Conservation (phyloP, 1,284 basidiomycete species). For the Sporisorium exsertum region DNA sequence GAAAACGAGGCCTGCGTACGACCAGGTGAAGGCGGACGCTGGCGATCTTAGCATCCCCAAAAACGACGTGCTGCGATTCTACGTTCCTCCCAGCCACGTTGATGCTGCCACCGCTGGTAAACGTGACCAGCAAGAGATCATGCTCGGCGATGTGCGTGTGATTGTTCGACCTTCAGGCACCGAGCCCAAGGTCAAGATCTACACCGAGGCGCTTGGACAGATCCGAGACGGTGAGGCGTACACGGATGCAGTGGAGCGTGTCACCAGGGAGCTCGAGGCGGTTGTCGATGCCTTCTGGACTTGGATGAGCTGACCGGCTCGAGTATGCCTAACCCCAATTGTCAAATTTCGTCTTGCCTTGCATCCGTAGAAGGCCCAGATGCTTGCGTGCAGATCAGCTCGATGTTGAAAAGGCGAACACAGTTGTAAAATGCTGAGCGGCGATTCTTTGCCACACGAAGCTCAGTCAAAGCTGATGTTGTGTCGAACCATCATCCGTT, state of each 20-base stretch:
- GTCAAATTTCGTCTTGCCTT: no score
- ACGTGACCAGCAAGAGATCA: constrained; percentile 45
- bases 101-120: constrained; percentile 2
- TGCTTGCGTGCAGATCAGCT: no score
- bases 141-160: constrained; percentile 56
- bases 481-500: no score
- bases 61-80: constrained; percentile 64
- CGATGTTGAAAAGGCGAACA: background rate
- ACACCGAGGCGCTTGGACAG: constrained; percentile 56
- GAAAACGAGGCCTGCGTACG: constrained; percentile 27
- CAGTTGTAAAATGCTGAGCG: background rate
- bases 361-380: no score
- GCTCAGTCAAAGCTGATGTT: background rate
- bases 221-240: constrained; percentile 46
- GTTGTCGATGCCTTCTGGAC: constrained; percentile 56
- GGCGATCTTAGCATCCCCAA: constrained; percentile 53
- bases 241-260: constrained; percentile 37
- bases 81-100: constrained; percentile 44
- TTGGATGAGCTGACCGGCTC: constrained; percentile 49
- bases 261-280: constrained; percentile 41
- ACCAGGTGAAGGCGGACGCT: constrained; percentile 44
- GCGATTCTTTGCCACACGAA: constrained; percentile 1
- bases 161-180: constrained; percentile 62
- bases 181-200: constrained; percentile 64
- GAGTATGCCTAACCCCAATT: background rate